These are phyloP conservation scores for Leccinum subgranulosum DNA, from an alignment of 768 basidiomycete species.

Conservation along the genomic window DNA sequence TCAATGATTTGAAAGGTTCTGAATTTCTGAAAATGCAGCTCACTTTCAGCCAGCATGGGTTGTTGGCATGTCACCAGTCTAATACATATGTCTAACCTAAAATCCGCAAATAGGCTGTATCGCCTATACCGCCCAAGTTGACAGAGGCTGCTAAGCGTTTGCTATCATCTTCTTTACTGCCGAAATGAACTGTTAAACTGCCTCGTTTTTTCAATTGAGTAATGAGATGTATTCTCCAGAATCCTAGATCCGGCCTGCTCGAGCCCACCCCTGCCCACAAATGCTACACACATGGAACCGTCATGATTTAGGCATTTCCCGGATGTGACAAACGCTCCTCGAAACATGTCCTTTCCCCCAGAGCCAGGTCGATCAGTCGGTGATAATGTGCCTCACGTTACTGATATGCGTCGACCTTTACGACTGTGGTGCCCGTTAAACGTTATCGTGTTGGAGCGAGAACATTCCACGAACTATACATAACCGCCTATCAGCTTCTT, in stretches of 20 bases:
- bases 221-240: constrained; percentile 1
- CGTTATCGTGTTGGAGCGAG: not conserved
- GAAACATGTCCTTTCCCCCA: not conserved
- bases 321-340: not conserved
- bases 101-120: not conserved
- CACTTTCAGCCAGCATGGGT: too few relatives aligned
- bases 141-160: not conserved
- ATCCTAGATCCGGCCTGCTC: not conserved
- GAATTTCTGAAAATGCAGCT: too few relatives aligned
- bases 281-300: too few relatives aligned
- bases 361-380: not conserved
- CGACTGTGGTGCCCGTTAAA: not conserved
- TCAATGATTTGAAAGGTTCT: not conserved
- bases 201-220: constrained; percentile 24
- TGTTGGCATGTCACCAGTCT: too few relatives aligned
- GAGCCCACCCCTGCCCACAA: not conserved
- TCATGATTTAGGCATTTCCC: not conserved
- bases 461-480: not conserved
- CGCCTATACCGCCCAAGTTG: not conserved
- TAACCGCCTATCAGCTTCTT: not conserved
- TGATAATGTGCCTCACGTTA: not conserved
- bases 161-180: constrained; percentile 3
- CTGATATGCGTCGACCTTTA: not conserved
- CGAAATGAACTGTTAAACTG: constrained; percentile 16
- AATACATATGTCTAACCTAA: not conserved